These are phyloP conservation scores for Akanthomyces dipterigenus DNA, from an alignment of 2,329 filamentous ascomycete species.

Conservation along the genomic window DNA sequence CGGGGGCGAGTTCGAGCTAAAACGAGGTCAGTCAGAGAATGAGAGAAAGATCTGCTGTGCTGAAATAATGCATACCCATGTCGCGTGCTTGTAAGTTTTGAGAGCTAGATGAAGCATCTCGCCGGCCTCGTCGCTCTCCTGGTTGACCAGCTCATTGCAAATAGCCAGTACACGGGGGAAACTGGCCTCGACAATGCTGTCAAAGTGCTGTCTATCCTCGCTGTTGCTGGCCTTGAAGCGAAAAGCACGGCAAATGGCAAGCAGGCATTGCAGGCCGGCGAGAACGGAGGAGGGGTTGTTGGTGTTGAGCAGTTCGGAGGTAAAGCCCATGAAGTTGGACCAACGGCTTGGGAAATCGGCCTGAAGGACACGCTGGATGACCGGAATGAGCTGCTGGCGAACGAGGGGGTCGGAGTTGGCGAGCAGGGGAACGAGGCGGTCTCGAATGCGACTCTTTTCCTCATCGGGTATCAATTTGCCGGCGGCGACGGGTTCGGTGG, in stretches of 20 bases:
- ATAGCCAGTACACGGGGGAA: constrained; percentile 85
- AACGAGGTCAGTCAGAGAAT: constrained; percentile 3
- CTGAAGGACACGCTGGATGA: constrained; percentile 92
- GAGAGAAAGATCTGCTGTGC: background rate
- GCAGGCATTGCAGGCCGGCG: constrained; percentile 85
- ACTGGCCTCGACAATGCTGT: constrained; percentile 85
- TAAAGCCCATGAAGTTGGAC: constrained; percentile 92
- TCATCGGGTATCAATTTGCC: constrained; percentile 75
- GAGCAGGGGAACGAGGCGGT: constrained; percentile 82
- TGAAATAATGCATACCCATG: constrained; percentile 58
- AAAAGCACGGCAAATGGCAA: constrained; percentile 93
- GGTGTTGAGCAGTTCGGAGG: constrained; percentile 77
- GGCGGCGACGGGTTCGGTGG: constrained; percentile 64
- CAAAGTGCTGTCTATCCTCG: constrained; percentile 73
- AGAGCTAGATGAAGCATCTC: constrained; percentile 94
- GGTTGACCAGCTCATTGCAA: constrained; percentile 80
- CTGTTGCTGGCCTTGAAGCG: constrained; percentile 81
- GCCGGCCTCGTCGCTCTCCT: constrained; percentile 87
- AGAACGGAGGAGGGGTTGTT: constrained; percentile 84
- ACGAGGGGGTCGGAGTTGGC: constrained; percentile 73
- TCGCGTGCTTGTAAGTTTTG: constrained; percentile 97
- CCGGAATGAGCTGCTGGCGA: constrained; percentile 86
- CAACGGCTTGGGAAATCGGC: constrained; percentile 92
- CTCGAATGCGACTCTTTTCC: constrained; percentile 80
- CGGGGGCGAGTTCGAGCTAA: constrained; percentile 77